phyloP scores from a whole-genome alignment of 2,329 filamentous ascomycete genomes.

The Mariannaea sp. region DNA sequence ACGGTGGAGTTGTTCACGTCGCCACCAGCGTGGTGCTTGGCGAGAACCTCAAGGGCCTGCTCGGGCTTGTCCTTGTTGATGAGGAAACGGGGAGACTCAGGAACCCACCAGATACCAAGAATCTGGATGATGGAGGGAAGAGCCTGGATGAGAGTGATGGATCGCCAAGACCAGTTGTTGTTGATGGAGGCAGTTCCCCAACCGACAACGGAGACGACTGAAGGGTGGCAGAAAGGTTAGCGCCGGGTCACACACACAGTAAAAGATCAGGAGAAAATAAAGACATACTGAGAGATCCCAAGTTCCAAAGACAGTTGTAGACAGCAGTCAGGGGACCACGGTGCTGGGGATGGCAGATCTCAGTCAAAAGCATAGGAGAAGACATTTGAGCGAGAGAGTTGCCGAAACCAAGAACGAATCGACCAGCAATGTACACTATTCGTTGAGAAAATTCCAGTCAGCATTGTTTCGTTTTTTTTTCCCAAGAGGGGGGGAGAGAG shows the following conservation, averaged over 20 bases:
- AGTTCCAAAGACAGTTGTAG: conserved; percentile 72
- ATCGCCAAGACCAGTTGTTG: conserved; percentile 69
- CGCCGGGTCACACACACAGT: no score
- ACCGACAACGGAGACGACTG: conserved; percentile 63
- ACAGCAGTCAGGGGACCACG: conserved; percentile 67
- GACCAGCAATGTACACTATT: conserved; percentile 47
- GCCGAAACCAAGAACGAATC: conserved; percentile 63
- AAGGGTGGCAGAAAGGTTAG: not conserved
- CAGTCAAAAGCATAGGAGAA: conserved; percentile 66
- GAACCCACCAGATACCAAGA: conserved; percentile 68
- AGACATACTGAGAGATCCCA: conserved; percentile 52
- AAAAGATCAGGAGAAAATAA: not conserved
- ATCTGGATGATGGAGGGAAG: conserved; percentile 66
- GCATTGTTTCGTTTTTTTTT: not conserved
- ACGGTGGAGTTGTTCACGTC: conserved; percentile 63
- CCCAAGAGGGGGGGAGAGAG: no score
- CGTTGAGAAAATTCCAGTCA: conserved; percentile 10
- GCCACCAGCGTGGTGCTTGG: conserved; percentile 67
- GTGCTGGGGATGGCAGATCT: conserved; percentile 71
- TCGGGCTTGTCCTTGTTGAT: conserved; percentile 66
- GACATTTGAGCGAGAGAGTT: conserved; percentile 68
- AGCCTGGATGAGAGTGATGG: conserved; percentile 67
- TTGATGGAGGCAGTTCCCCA: conserved; percentile 64
- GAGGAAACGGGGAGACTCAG: conserved; percentile 70
- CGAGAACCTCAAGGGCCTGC: conserved; percentile 64